Evolutionary conservation across 345 rosid species (phyloP).

Genomic region (Punica granatum): DNA sequence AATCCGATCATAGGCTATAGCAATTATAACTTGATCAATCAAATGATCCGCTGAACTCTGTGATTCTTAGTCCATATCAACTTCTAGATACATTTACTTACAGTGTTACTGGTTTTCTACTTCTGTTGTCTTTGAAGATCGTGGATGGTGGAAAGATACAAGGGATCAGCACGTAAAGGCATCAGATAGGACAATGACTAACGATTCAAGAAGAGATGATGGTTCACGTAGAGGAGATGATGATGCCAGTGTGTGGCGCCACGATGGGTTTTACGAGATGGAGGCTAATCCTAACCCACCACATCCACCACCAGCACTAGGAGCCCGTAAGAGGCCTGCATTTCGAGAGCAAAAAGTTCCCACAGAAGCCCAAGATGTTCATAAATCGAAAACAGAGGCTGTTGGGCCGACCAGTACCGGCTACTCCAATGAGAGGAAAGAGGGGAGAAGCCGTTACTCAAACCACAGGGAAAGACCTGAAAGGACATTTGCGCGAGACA

Average conservation of each 20-base stretch:
- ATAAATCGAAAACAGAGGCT: slow-evolving; percentile 27
- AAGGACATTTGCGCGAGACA: slow-evolving; percentile 32
- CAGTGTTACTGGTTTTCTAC: background rate
- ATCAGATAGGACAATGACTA: slow-evolving; percentile 23
- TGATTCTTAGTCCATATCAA: background rate
- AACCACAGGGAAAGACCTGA: slow-evolving; percentile 32
- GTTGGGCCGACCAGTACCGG: slow-evolving; percentile 21
- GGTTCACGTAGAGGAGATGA: slow-evolving; percentile 30
- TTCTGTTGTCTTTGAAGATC: slow-evolving; percentile 31
- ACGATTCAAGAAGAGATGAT: slow-evolving; percentile 32
- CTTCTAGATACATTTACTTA: background rate
- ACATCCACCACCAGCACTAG: slow-evolving; percentile 16
- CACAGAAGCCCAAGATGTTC: slow-evolving; percentile 25
- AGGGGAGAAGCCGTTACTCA: slow-evolving; percentile 38
- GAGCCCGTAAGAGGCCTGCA: slow-evolving; percentile 69
- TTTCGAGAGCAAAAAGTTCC: slow-evolving; percentile 69
- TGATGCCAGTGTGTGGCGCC: slow-evolving; percentile 43
- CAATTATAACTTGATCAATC: background rate
- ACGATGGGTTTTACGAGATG: slow-evolving; percentile 55
- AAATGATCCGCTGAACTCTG: background rate
- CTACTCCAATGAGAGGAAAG: slow-evolving; percentile 37
- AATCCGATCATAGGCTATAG: background rate
- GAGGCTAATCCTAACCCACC: slow-evolving; percentile 37
- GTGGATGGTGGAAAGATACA: slow-evolving; percentile 49
- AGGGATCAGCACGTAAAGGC: slow-evolving; percentile 44